phyloP scores from a whole-genome alignment of 139 green algal genomes.

The Chlorella sp. region DNA sequence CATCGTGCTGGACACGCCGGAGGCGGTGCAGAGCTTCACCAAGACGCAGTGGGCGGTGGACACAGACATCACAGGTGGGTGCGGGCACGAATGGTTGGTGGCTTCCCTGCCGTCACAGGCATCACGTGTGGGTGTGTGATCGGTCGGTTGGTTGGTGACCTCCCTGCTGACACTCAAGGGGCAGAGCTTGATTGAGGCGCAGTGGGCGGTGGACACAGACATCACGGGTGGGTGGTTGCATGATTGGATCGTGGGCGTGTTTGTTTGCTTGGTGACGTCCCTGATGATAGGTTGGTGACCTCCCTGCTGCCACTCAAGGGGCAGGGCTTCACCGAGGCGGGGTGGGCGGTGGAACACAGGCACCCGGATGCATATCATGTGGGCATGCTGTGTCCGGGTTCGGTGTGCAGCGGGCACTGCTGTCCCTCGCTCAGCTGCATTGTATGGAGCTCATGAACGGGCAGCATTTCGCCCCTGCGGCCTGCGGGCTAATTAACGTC shows the following conservation, averaged over 20 bases:
- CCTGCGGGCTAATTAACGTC: background rate
- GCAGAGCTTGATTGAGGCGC: conserved; percentile 7
- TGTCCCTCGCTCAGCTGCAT: no score
- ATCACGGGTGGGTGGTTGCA: conserved; percentile 7
- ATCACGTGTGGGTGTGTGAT: background rate
- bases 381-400: no score
- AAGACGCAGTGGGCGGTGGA: conserved; percentile 27
- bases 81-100: background rate
- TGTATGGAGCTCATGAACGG: no score
- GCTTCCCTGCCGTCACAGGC: no score
- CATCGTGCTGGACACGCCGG: conserved; percentile 39
- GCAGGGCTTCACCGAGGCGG: conserved; percentile 21
- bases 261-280: no score
- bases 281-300: background rate
- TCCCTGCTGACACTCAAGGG: conserved; percentile 9
- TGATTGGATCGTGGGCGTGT: no score
- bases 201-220: conserved; percentile 35
- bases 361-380: no score
- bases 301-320: conserved; percentile 9
- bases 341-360: conserved; percentile 24
- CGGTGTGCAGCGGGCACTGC: no score
- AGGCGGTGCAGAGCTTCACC: conserved; percentile 37
- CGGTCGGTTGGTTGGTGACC: background rate
- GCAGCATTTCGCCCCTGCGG: no score
- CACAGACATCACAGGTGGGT: conserved; percentile 35